A percentile compares a stretch with the other conserved stretches of the same genome.
These are phyloP conservation scores for Schizochytrium sp. DNA, from an alignment of 108 stramenopile genomes.

Conservation along the genomic window DNA sequence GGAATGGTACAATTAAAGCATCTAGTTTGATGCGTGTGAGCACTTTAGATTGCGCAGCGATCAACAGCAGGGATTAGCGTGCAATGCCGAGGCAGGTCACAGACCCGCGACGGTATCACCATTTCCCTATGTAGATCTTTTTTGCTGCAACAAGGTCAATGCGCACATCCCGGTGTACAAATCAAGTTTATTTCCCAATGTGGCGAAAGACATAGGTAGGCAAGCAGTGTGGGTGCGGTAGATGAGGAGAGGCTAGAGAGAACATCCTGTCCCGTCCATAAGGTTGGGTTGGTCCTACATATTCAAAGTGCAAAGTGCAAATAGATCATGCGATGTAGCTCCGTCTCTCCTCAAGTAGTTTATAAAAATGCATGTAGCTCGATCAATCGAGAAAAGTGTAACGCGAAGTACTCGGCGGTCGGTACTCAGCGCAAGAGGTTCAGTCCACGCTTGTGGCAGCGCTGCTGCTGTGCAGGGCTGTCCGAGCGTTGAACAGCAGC, in stretches of 20 bases:
- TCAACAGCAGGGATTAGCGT: no score
- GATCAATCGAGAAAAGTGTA: background rate
- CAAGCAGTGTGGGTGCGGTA: background rate
- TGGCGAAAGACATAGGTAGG: background rate
- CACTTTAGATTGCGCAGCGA: no score
- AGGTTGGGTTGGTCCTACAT: background rate
- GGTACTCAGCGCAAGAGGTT: background rate
- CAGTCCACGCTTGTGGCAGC: background rate
- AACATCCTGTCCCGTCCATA: background rate
- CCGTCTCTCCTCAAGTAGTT: background rate
- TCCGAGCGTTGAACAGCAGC: no score
- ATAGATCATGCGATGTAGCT: background rate
- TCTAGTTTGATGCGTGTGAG: no score
- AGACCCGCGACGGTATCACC: no score
- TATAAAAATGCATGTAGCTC: background rate
- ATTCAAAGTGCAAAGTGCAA: background rate
- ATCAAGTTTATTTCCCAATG: background rate
- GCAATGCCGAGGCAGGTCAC: no score
- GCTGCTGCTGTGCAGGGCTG: background rate
- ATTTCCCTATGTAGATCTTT: no score
- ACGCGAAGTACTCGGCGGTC: background rate
- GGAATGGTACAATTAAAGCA: no score
- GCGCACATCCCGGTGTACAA: no score
- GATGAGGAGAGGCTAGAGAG: background rate
- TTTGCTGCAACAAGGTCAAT: no score